Base-by-base conservation (phyloP, 352 stramenopile genomes). In the Phytopythium delawarense region DNA sequence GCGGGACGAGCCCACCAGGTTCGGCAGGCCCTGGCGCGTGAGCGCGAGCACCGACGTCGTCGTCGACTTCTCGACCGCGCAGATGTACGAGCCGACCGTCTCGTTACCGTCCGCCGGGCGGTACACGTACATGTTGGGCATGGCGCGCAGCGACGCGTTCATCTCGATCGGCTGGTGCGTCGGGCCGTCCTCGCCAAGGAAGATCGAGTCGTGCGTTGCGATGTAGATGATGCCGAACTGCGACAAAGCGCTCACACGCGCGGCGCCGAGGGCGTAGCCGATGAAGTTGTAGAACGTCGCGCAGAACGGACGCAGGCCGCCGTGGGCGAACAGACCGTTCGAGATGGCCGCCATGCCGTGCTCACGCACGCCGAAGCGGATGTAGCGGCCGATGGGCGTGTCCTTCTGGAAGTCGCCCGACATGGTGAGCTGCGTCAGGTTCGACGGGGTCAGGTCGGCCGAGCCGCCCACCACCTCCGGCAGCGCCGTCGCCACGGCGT, bases 261-360 rank as follows among this genome's bases (percentile, higher is more conserved):
- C 95, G 30, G 92, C 87, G 62, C 97, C 97, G 45, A 98, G 70
- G 21, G 92, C 96, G 74, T 99, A 99, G 59, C 97, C 97, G 67
- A 98, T 97, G 83, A 99, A 99, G 82, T 98, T 99, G 73, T 99
- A 96, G 81, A 99, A 99, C 42, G 98, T 99, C 50, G 97, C 97
- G 79, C 96, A 98, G 83, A 99, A 99, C 48, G 98, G 97, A 81
- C 91, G 91, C 51, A 98, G 79, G 51, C 91, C 96, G 59, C 97
- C 97, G 78, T 99, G 98, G 12, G 97, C 96, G 77, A 98, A 98
- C 57, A 99, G 84, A 70, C 98, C 98, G 76, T 99, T 99, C 63
- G 79, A 97, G 65, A 99, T 98, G 21, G 97, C 94, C 42, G 92
- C 92, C 98, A 99, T 99, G 52, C 77, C 97, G 77, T 99, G 98